Evolutionary conservation across 2,329 filamentous ascomycete genomes (phyloP).

Genomic region (Arthrobotrys conoides): DNA sequence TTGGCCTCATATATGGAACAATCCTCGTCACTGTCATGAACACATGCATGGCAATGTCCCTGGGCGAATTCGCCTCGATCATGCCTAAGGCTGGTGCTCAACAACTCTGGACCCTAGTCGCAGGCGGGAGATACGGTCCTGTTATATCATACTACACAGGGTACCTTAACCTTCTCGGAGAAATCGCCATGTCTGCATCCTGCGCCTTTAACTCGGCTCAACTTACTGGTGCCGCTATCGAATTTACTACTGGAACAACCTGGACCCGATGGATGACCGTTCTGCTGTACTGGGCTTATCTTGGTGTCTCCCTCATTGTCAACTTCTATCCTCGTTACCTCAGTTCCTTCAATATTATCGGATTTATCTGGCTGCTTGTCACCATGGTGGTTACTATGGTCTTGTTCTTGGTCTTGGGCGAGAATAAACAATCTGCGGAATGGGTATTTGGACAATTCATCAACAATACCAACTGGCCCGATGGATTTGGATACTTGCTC

Average conservation of each 20-base stretch:
- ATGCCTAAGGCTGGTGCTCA: conserved; percentile 59
- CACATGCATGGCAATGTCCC: conserved; percentile 53
- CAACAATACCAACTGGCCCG: conserved; percentile 58
- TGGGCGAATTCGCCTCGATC: conserved; percentile 58
- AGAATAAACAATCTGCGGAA: conserved; percentile 49
- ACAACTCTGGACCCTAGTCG: conserved; percentile 58
- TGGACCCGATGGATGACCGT: conserved; percentile 61
- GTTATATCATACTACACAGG: conserved; percentile 58
- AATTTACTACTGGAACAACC: conserved; percentile 38
- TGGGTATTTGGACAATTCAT: conserved; percentile 56
- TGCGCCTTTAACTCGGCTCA: conserved; percentile 60
- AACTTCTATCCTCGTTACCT: conserved; percentile 60
- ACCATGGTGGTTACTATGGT: conserved; percentile 50
- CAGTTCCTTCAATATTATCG: conserved; percentile 52
- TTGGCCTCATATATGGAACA: conserved; percentile 56
- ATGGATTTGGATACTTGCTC: conserved; percentile 40
- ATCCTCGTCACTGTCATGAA: conserved; percentile 59
- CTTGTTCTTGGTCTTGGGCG: conserved; percentile 55
- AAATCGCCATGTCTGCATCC: conserved; percentile 60
- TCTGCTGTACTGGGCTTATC: conserved; percentile 56
- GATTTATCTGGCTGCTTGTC: conserved; percentile 53
- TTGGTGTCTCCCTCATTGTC: conserved; percentile 49
- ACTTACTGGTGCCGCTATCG: conserved; percentile 54
- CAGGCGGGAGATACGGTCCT: conserved; percentile 52
- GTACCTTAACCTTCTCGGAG: conserved; percentile 59